phyloP scores from a whole-genome alignment of 805 yeast genomes.

The Saccharomycopsis sp. region DNA sequence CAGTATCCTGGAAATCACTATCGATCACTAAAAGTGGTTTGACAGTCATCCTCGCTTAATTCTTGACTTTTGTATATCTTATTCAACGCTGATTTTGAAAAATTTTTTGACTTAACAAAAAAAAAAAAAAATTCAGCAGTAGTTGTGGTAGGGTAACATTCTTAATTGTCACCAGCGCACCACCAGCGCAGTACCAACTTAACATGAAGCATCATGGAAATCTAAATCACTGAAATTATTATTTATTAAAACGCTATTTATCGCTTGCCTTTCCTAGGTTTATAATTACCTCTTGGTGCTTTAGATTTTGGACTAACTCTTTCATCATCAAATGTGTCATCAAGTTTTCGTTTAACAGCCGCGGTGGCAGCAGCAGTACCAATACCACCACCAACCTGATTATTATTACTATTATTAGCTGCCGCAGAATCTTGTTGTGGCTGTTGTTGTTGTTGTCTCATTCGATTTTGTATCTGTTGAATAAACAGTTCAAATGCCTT shows the following conservation, averaged over 20 bases:
- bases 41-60: constrained; percentile 11
- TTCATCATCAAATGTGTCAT: constrained; percentile 31
- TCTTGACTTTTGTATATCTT: too few species aligned
- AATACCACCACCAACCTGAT: neutral
- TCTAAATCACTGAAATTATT: too few species aligned
- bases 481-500: constrained; percentile 10
- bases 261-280: neutral
- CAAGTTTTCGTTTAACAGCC: constrained; percentile 31
- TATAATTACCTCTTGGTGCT: neutral
- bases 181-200: too few species aligned
- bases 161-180: too few species aligned
- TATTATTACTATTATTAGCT: neutral
- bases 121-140: too few species aligned
- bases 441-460: neutral
- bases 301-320: constrained; percentile 18
- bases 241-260: too few species aligned
- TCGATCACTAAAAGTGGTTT: constrained; percentile 20
- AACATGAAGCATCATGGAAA: too few species aligned
- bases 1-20: constrained; percentile 16
- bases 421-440: neutral
- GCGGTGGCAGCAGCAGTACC: neutral
- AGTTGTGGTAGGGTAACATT: too few species aligned
- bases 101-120: too few species aligned
- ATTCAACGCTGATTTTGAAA: too few species aligned
- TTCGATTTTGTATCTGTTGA: constrained; percentile 1